Percentiles rank a stretch among this genome's conserved stretches.
phyloP scores from a whole-genome alignment of 768 basidiomycete genomes.

The Kwoniella shandongensis region DNA sequence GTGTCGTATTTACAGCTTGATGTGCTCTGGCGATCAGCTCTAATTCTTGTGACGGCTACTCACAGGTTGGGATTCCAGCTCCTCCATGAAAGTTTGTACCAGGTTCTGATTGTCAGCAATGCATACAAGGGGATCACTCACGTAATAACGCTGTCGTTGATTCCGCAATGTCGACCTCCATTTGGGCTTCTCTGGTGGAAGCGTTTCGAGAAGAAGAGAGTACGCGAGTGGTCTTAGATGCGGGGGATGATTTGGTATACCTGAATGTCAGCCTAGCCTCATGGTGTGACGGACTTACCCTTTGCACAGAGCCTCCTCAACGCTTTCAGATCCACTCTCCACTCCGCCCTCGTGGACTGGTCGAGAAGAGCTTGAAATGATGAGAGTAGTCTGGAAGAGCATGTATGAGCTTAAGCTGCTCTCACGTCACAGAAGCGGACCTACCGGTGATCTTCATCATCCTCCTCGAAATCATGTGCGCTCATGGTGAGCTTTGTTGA shows the following conservation, averaged over 20 bases:
- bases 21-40: neutral
- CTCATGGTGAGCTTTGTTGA: too few species aligned
- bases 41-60: neutral
- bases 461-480: too few species aligned
- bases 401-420: too few species aligned
- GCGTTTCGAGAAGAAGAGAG: slow-evolving; percentile 37
- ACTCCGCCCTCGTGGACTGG: slow-evolving; percentile 30
- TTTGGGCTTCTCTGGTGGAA: slow-evolving; percentile 27
- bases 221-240: slow-evolving; percentile 48
- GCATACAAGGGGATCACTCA: slow-evolving; percentile 16
- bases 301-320: slow-evolving; percentile 40
- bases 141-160: slow-evolving; percentile 37
- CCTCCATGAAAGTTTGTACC: slow-evolving; percentile 22
- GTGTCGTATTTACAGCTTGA: slow-evolving; percentile 11
- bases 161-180: slow-evolving; percentile 32
- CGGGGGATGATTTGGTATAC: slow-evolving; percentile 46
- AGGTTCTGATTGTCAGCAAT: slow-evolving; percentile 13
- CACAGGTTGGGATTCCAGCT: slow-evolving; percentile 14
- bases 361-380: slow-evolving; percentile 48
- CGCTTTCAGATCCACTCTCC: slow-evolving; percentile 34
- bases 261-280: slow-evolving; percentile 13
- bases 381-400: slow-evolving; percentile 26
- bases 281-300: slow-evolving; percentile 31
- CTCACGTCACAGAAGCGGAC: neutral
- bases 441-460: slow-evolving; percentile 13